A percentile compares a stretch with the other conserved stretches of the same genome.
Conservation (phyloP, 805 yeast genomes). For the Wickerhamiella lipophila region DNA sequence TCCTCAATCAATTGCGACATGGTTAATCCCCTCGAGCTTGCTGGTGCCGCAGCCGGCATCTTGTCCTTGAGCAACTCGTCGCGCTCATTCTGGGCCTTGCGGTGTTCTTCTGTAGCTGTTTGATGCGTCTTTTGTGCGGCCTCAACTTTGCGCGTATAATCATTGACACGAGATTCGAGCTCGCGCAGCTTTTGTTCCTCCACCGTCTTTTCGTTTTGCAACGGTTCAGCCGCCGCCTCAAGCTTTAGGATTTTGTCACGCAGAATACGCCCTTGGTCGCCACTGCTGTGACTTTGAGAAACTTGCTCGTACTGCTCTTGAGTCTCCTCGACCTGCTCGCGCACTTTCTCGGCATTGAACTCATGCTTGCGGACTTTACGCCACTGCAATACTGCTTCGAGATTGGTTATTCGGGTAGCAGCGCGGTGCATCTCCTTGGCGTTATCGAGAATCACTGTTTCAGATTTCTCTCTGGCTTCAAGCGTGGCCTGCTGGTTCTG, state of each 20-base stretch:
- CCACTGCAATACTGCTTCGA: conserved; percentile 4
- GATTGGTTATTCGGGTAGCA: background rate
- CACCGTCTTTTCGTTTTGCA: background rate
- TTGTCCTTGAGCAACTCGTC: background rate
- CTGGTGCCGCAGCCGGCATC: background rate
- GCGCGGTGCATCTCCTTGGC: background rate
- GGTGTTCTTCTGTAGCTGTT: background rate
- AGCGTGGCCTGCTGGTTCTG: background rate
- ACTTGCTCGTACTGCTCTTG: conserved; percentile 1
- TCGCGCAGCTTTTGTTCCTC: conserved; percentile 20
- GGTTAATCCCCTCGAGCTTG: background rate
- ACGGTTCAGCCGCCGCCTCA: background rate
- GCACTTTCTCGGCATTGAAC: background rate
- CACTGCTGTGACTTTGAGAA: background rate
- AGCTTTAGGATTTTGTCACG: background rate
- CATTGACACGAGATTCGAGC: conserved; percentile 9
- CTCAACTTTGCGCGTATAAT: background rate
- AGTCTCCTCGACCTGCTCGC: background rate
- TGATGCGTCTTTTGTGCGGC: background rate
- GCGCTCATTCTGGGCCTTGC: background rate
- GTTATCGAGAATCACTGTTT: background rate
- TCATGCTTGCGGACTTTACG: conserved; percentile 5
- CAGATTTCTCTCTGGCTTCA: background rate
- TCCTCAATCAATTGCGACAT: background rate
- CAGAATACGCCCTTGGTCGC: background rate